Percentiles rank a stretch among this genome's conserved stretches.
phyloP scores from a whole-genome alignment of 176 grass and related monocot genomes.

The Raddia guianensis region DNA sequence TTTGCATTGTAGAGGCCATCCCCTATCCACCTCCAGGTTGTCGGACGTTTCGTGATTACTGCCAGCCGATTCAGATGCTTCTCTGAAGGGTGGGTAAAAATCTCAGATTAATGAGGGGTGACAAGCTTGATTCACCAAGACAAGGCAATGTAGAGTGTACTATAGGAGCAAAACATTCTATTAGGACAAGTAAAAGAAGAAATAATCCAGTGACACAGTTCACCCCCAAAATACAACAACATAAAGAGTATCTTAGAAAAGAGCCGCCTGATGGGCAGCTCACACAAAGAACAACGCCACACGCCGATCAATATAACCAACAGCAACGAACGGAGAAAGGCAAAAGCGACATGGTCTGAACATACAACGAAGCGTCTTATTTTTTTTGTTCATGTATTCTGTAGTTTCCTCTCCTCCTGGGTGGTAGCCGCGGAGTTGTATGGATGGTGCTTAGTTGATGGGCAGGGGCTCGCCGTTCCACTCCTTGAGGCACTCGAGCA shows the following conservation, averaged over 20 bases:
- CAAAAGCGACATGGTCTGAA: slow-evolving; percentile 34
- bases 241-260: slow-evolving; percentile 10
- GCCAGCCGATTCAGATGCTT: not conserved
- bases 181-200: slow-evolving; percentile 19
- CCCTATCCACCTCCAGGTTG: no score
- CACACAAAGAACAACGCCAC: slow-evolving; percentile 41
- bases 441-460: slow-evolving; percentile 49
- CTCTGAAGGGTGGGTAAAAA: not conserved
- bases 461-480: slow-evolving; percentile 87
- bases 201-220: slow-evolving; percentile 28
- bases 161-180: slow-evolving; percentile 21
- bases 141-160: not conserved
- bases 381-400: slow-evolving; percentile 38
- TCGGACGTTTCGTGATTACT: not conserved
- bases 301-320: slow-evolving; percentile 42
- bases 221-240: slow-evolving; percentile 45
- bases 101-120: not conserved
- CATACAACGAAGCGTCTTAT: slow-evolving; percentile 39
- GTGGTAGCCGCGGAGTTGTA: not conserved
- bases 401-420: slow-evolving; percentile 21
- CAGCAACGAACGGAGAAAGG: slow-evolving; percentile 36
- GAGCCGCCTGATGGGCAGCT: slow-evolving; percentile 34
- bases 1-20: no score
- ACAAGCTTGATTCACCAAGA: not conserved
- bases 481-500: slow-evolving; percentile 83